Evolutionary conservation across 805 yeast genomes (phyloP), one percentile per base, ranked within the genome.

Genomic region (Candida incommunis): DNA sequence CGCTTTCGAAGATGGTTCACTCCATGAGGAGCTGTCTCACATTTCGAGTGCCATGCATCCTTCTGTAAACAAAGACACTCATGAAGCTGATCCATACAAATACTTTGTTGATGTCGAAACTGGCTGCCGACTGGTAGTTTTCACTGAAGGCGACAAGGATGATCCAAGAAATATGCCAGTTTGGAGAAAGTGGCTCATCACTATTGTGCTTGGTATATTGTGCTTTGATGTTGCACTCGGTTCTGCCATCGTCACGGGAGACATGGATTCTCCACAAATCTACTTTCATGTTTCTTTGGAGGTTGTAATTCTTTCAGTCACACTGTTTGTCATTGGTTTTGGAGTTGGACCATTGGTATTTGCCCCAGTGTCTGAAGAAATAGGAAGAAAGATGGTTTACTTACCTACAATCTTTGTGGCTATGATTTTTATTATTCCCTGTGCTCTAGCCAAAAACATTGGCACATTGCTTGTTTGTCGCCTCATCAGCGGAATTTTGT

Each of bases 401-500:
- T 66, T 72, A 24, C 52, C 61, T 22, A 74, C 78, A 3, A 63
- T 74, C 35, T 58, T 68, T 54, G 57, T 82, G 86, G 59, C 45
- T 20, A 20, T 48, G 5, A 46, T 49, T 24, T 47, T 54, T 43
- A 46, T 54, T 23, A 58, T 78, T 29, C 71, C 73, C 2, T 73
- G 79, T 49, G 78, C 77, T 5, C 72, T 75, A 55, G 70, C 73
- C 49, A 54, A 70, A 55, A 79, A 78, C 47, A 72, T 78, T 43
- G 78, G 77, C 5, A 83, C 80, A 25, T 63, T 83, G 46, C 60
- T 80, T 46, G 73, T 80, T 41, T 74, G 79, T 43, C 72, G 92
- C 50, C 75, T 80, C 51, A 61, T 80, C 48, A 75, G 78, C 11
- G 92, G 92, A 0, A 69, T 82, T 41, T 79, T 79, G 52, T 87